Evolutionary conservation across 2,329 filamentous ascomycete genomes (phyloP).

Genomic region (Parasarocladium wereldwijsianum): DNA sequence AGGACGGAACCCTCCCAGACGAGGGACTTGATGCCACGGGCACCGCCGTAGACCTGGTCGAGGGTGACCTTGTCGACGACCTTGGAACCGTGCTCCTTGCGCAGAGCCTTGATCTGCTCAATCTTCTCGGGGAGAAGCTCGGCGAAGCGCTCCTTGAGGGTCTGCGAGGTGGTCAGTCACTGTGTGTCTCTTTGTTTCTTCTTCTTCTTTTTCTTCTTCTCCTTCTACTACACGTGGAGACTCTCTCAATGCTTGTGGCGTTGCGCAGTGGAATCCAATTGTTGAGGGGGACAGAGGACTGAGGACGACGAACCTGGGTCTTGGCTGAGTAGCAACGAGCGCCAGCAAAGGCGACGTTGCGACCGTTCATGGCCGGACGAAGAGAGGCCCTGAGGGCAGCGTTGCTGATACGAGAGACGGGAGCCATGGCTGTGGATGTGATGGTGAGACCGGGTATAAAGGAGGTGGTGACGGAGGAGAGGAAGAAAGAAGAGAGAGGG

Average conservation of each 20-base stretch:
- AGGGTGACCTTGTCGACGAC: conserved; percentile 96
- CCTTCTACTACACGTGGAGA: no score
- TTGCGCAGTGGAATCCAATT: no score
- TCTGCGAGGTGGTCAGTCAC: conserved; percentile 34
- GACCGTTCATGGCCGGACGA: conserved; percentile 51
- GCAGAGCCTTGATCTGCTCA: conserved; percentile 97
- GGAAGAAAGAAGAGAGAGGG: no score
- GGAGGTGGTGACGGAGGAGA: no score
- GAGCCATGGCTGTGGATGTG: conserved; percentile 50
- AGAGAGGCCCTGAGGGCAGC: conserved; percentile 69
- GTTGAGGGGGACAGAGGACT: background rate
- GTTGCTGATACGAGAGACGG: conserved; percentile 67
- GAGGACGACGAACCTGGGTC: conserved; percentile 63
- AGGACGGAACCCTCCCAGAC: conserved; percentile 99
- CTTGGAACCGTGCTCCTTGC: conserved; percentile 92
- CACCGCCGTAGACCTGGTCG: conserved; percentile 98
- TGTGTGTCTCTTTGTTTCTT: no score
- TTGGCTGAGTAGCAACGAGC: conserved; percentile 88
- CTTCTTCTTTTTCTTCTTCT: no score
- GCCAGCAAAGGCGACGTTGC: conserved; percentile 63
- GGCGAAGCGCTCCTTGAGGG: conserved; percentile 95
- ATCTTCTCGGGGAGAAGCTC: conserved; percentile 91
- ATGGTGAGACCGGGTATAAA: conserved; percentile 14
- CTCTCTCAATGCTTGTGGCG: no score
- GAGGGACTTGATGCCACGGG: conserved; percentile 94